Evolutionary conservation across 2,329 filamentous ascomycete species (phyloP), one percentile per base, ranked within the genome.

Genomic region (Didymellaceae sp.): DNA sequence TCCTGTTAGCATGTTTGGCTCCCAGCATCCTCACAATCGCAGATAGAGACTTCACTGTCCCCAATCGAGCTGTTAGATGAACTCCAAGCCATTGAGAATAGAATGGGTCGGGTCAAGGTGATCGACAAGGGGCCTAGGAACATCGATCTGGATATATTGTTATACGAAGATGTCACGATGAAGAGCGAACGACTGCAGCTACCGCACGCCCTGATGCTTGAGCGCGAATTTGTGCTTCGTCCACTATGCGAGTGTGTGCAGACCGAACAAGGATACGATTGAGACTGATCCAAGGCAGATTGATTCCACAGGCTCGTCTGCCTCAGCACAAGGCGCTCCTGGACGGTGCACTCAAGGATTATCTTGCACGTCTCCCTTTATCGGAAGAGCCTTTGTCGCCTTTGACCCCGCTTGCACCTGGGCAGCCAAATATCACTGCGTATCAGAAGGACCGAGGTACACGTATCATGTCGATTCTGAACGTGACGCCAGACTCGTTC

Each of bases 401-500:
- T 17, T 52, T 77, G 16, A 74, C 72, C 7, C 70, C 73, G 14
- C 59, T 77, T 13, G 58, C 66, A 1, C 74, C 78, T 11, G 14
- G 35, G 9, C 48, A 67, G 2, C 59, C 65, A 1, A 63, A 61
- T 6, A 63, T 73, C 14, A 62, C 62, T 11, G 55, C 67, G 6
- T 54, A 59, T n/a, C 57, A 61, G n/a, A 37, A 54, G 10, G 18
- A 50, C 5, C 61, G 67, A 22, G 41, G 77, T 44, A 97, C 93
- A 0, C 84, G 85, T 35, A 76, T 97, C 60, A 99, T 99, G 94
- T 90, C 89, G 45, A 96, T 99, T 57, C 80, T 97, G 35, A 99
- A 99, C 74, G 77, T 96, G 43, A 97, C 94, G 0, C 93, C 93
- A 0, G 93, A 99, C 75, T 97, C 93, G 8, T 99, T 99, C 77